Base-by-base conservation (phyloP, 1,284 basidiomycete species). In the Naganishia sp. region DNA sequence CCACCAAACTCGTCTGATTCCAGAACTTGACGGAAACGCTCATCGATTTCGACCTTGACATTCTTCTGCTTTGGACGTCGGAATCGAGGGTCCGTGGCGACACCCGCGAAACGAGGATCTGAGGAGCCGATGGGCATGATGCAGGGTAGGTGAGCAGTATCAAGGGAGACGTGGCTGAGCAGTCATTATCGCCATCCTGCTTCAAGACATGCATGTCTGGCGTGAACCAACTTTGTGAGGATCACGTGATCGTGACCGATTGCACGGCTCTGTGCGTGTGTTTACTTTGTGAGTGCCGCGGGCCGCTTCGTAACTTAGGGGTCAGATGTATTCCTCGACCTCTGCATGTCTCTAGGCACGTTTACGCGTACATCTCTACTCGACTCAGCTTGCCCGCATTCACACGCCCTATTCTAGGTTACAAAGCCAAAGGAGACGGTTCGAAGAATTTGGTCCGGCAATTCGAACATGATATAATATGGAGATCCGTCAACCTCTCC, bases 71-170 rank as follows among this genome's bases (percentile, higher is more conserved):
- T 90, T 0, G 90, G 89, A 25, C 86, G 85, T 44, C 94, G 84
- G 82, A 99, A 99, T 65, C 95, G 87, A 63, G 95, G 95, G 79
- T 99, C 95, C 36, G 90, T 88, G 77, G 88, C 89, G 61, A 98
- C 83, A 66, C 90, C 84, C 39, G 90, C 86, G 78, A 99, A 98
- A 43, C 95, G 86, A 43, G 88, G 83, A 79, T 95, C 93, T 44
- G 44, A 21, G 3, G 57, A 61, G 42, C 57, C 57, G 57, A 50
- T 33, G 16, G 57, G 57, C 57, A 61, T 61, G 15, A 43, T 61
- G 57, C 46, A 6, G 18, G 33, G 23, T 25, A 16, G 9, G 18
- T 6, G 21, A 49, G 23, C 15, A 42, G 44, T 36, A 23, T 3
- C 15, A 16, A 36, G 5, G 33, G 2, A 55, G 53, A 36, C 42